Evolutionary conservation across 768 basidiomycete species (phyloP), one percentile per base, ranked within the genome.

Genomic region (Floccularia luteovirens): DNA sequence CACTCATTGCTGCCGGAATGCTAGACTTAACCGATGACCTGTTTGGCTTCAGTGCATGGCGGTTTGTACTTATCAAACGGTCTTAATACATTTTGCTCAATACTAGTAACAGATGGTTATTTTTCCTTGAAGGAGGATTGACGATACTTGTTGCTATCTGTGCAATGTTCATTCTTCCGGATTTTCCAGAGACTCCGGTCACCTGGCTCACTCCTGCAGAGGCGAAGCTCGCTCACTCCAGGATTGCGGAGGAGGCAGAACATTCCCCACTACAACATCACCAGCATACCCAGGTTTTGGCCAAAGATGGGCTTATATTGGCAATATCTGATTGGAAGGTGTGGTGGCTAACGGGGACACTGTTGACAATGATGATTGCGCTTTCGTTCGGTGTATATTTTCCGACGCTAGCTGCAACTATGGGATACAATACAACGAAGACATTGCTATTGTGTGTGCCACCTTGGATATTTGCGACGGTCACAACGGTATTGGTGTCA

Each of bases 1-100:
- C 84, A 2, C 62, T 90, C 10, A 74, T 90, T 38, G 85, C 87
- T 8, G 82, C 84, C 22, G 80, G 75, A 1, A 84, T 90, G 38
- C 70, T 90, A 13, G 68, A 74, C 47, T 62, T 64, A 10, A 86
- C 90, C 82, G 72, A 87, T 27, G 82, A 79, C 4, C 67, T 67
- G 40, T 61, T 77, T 12, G 87, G 86, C 0, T 64, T 73, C 42
- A 67, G 80, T 7, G 82, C 82, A 0, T 91, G 88, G 88, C 65
- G 81, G 68, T 82, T 50, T 44, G 63, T 36, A 6, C 16, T 17
- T 38, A 8, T 36, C 17, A 22, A 4, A 16, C n/a, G n/a, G n/a
- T n/a, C n/a, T 7, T 32, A 31, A 10, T 6, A 13, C n/a, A 5
- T 23, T 12, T 43, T 13, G 21, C 14, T 19, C 23, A 4, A 30